Conservation (phyloP, 495 filamentous ascomycete genomes). For the Aeminium ludgeri region DNA sequence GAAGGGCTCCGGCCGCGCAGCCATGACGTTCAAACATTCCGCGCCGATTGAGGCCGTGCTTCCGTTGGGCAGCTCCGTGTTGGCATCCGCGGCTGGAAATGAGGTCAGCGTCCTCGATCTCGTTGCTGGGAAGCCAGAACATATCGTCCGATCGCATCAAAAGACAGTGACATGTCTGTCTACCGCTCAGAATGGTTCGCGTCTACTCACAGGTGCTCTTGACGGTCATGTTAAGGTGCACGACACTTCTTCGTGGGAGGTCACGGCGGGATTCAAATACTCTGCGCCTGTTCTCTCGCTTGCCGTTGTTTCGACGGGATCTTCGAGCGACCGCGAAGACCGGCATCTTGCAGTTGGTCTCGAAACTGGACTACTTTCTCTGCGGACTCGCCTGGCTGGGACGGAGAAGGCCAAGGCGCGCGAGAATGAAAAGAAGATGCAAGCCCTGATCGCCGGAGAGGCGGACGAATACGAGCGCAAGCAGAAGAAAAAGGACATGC, state of each 20-base stretch:
- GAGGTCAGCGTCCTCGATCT: slow-evolving; percentile 89
- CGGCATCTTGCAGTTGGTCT: slow-evolving; percentile 87
- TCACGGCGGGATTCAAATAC: slow-evolving; percentile 84
- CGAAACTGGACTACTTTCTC: slow-evolving; percentile 73
- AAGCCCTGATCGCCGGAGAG: slow-evolving; percentile 60
- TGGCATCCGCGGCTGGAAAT: slow-evolving; percentile 71
- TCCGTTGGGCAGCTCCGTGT: slow-evolving; percentile 69
- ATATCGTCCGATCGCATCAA: slow-evolving; percentile 82
- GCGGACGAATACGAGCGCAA: slow-evolving; percentile 51
- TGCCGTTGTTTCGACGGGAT: slow-evolving; percentile 48
- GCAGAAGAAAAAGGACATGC: slow-evolving; percentile 45
- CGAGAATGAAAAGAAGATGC: slow-evolving; percentile 72
- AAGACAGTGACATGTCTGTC: slow-evolving; percentile 84
- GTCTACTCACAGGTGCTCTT: slow-evolving; percentile 70
- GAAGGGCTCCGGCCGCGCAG: slow-evolving; percentile 35
- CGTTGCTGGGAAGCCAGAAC: slow-evolving; percentile 71
- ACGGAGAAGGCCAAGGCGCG: slow-evolving; percentile 60
- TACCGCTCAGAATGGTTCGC: slow-evolving; percentile 56
- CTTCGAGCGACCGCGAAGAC: slow-evolving; percentile 42
- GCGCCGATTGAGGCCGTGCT: slow-evolving; percentile 74
- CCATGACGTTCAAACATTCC: slow-evolving; percentile 84
- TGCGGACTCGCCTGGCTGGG: slow-evolving; percentile 72
- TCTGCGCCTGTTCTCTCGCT: slow-evolving; percentile 75
- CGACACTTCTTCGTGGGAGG: slow-evolving; percentile 80
- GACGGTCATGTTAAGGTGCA: slow-evolving; percentile 96